These are phyloP conservation scores for Agroathelia rolfsii DNA, from an alignment of 1,284 basidiomycete species.

Conservation along the genomic window DNA sequence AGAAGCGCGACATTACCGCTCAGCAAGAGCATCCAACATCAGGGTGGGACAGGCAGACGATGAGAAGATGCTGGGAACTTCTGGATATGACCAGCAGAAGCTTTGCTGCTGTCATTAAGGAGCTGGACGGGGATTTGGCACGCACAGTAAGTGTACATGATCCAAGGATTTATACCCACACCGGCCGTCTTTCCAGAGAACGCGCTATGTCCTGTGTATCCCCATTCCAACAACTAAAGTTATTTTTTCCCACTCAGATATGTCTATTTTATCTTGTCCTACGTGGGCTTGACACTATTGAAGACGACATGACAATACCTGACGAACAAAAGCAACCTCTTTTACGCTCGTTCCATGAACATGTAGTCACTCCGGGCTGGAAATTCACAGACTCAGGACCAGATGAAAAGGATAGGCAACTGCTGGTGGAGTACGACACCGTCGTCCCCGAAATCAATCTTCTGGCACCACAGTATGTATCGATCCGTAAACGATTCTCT, in stretches of 20 bases:
- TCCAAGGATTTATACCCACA: conserved; percentile 3
- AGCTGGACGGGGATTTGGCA: conserved; percentile 91
- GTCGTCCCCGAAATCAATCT: conserved; percentile 78
- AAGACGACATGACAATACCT: conserved; percentile 96
- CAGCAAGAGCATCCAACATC: conserved; percentile 62
- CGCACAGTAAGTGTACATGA: conserved; percentile 59
- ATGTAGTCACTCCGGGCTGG: conserved; percentile 82
- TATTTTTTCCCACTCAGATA: conserved; percentile 45
- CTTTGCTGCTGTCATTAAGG: conserved; percentile 93
- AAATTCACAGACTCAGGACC: conserved; percentile 78
- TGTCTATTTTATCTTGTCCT: conserved; percentile 95
- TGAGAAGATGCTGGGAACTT: conserved; percentile 88
- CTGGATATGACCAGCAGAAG: conserved; percentile 85
- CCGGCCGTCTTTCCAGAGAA: not conserved
- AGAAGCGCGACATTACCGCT: conserved; percentile 71
- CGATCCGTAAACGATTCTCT: conserved; percentile 2
- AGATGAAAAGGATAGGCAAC: conserved; percentile 82
- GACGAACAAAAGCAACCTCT: conserved; percentile 82
- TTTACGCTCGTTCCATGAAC: conserved; percentile 77
- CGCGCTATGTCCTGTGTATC: not conserved
- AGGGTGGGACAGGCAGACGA: conserved; percentile 75
- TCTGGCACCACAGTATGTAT: conserved; percentile 53
- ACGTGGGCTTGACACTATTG: conserved; percentile 89
- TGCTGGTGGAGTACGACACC: conserved; percentile 80
- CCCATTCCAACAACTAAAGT: conserved; percentile 1